Evolutionary conservation across 164 flowering plant species (phyloP).

Genomic region (Vitis amurensis): DNA sequence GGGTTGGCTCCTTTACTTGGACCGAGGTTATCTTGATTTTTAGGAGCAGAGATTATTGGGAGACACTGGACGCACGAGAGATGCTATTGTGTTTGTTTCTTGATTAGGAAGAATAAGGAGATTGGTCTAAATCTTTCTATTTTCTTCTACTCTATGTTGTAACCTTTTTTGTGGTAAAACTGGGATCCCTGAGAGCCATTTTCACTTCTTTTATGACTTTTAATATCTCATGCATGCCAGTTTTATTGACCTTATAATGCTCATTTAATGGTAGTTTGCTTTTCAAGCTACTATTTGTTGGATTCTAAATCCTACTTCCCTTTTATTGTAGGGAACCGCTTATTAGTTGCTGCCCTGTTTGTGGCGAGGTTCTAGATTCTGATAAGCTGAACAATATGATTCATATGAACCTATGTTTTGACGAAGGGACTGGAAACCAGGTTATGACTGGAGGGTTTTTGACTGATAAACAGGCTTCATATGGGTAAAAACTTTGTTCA

Average conservation of each 20-base stretch:
- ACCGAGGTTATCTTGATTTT: too few relatives aligned
- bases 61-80: too few relatives aligned
- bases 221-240: neutral
- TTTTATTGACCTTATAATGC: neutral
- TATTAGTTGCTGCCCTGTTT: slow-evolving; percentile 43
- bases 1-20: too few relatives aligned
- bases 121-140: too few relatives aligned
- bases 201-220: too few relatives aligned
- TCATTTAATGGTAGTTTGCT: neutral
- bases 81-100: too few relatives aligned
- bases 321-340: slow-evolving; percentile 37
- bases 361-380: slow-evolving; percentile 52
- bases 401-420: slow-evolving; percentile 88
- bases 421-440: slow-evolving; percentile 94
- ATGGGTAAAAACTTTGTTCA: slow-evolving; percentile 58
- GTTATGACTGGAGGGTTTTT: slow-evolving; percentile 90
- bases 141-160: too few relatives aligned
- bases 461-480: slow-evolving; percentile 91
- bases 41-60: too few relatives aligned
- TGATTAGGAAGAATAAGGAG: too few relatives aligned
- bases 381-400: slow-evolving; percentile 70
- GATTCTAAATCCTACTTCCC: neutral
- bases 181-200: too few relatives aligned
- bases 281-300: neutral
- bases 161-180: too few relatives aligned